These are phyloP conservation scores for Papiliotrema flavescens DNA, from an alignment of 1,284 basidiomycete genomes.

Conservation along the genomic window DNA sequence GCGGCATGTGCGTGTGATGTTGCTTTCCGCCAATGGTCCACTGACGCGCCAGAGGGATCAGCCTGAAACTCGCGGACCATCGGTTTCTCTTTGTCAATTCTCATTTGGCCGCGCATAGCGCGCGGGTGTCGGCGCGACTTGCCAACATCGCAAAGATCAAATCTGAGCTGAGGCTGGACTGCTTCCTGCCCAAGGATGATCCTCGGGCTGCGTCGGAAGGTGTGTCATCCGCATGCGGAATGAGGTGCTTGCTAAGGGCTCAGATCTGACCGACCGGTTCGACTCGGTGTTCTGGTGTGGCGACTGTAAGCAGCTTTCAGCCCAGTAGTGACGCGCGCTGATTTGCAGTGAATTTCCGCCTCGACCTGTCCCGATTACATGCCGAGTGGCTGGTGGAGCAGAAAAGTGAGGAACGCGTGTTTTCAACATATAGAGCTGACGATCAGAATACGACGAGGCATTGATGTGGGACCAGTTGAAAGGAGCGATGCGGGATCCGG, in stretches of 20 bases:
- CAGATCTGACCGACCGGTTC: constrained; percentile 54
- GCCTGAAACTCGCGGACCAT: constrained; percentile 53
- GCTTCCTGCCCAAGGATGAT: constrained; percentile 50
- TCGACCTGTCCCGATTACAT: constrained; percentile 53
- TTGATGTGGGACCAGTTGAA: constrained; percentile 56
- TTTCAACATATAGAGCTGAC: not conserved
- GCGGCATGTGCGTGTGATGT: constrained; percentile 40
- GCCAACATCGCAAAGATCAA: constrained; percentile 53
- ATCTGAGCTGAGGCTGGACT: constrained; percentile 53
- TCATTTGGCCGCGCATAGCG: constrained; percentile 54
- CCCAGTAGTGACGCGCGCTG: not conserved
- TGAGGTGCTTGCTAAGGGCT: not conserved
- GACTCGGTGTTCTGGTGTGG: constrained; percentile 56
- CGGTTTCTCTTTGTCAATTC: constrained; percentile 57
- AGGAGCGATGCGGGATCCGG: constrained; percentile 46
- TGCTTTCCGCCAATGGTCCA: constrained; percentile 9
- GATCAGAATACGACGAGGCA: constrained; percentile 47
- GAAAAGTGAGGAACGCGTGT: constrained; percentile 34
- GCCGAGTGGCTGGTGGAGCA: constrained; percentile 56
- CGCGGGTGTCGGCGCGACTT: constrained; percentile 40
- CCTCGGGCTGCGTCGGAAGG: constrained; percentile 21
- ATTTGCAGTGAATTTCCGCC: constrained; percentile 51
- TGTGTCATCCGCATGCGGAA: constrained; percentile 7
- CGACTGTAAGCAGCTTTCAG: constrained; percentile 38
- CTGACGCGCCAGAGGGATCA: constrained; percentile 49